Percentiles rank a stretch among this genome's conserved stretches.
These are phyloP conservation scores for Hymenoscyphus fructigenus DNA, from an alignment of 2,329 filamentous ascomycete genomes.

Conservation along the genomic window DNA sequence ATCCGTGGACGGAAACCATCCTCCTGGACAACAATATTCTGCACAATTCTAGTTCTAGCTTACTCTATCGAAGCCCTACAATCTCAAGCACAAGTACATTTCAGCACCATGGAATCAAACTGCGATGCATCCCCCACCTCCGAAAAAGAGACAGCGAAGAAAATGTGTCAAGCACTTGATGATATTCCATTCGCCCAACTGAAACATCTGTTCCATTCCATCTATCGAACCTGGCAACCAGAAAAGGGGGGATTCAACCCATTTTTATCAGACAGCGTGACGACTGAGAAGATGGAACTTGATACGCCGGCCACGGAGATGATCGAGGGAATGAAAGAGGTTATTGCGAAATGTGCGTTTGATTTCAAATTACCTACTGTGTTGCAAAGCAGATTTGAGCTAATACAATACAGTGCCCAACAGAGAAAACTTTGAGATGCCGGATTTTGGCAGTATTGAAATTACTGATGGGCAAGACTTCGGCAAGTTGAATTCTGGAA, in stretches of 20 bases:
- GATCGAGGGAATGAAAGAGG: conserved; percentile 13
- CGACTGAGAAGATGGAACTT: conserved; percentile 4
- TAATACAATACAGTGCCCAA: not conserved
- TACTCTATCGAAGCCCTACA: conserved; percentile 20
- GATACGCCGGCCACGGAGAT: conserved; percentile 10
- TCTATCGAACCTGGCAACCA: conserved; percentile 22
- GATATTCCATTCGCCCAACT: conserved; percentile 18
- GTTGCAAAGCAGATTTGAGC: not conserved
- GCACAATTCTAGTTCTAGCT: conserved; percentile 17
- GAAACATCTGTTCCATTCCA: conserved; percentile 21
- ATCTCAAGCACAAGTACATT: conserved; percentile 10
- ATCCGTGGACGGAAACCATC: conserved; percentile 16
- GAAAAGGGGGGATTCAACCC: conserved; percentile 22
- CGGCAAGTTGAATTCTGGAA: not conserved
- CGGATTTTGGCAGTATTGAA: not conserved
- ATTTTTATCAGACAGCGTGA: conserved; percentile 6
- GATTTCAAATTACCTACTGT: not conserved
- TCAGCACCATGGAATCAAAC: not conserved
- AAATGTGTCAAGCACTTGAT: conserved; percentile 15
- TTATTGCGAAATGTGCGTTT: conserved; percentile 12
- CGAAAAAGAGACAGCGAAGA: conserved; percentile 2
- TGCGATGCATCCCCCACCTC: not conserved
- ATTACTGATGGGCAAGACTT: not conserved
- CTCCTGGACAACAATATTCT: conserved; percentile 20
- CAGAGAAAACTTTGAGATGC: not conserved